Base-by-base conservation (phyloP, 1,284 basidiomycete genomes). In the Puccinia coronata region DNA sequence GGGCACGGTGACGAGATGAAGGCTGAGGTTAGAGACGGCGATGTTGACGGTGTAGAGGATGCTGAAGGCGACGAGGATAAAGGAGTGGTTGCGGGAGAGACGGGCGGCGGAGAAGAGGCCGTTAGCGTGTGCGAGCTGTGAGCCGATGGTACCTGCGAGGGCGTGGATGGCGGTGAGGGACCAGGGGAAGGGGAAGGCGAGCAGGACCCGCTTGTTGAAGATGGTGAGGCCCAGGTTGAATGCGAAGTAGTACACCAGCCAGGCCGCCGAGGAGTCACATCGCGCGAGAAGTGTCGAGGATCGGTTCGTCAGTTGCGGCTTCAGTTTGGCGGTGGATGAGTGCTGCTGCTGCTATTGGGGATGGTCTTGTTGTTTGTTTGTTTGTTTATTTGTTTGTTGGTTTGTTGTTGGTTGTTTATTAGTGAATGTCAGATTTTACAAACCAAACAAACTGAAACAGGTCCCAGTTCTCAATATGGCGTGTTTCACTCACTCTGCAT, bases 41-140 rank as follows among this genome's bases (percentile, higher is more conserved):
- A 98, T 96, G 85, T 98, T 97, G 85, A 95, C 88, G 8, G 95
- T 92, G 86, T 96, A 97, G 0, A 97, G 88, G 12, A 92, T 88
- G 82, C 93, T 95, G 87, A 96, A 98, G 0, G 91, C 90, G 23
- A 90, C 86, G 39, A 97, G 88, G 14, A 92, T 89, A 36, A 90
- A 82, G 81, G 89, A 90, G 84, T 95, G 91, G 49, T 87, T 87
- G 47, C 87, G 83, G 2, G 87, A 88, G 39, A 93, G 86, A 34
- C 88, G 87, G 23, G 91, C 90, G 1, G 92, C 91, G 1, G 84
- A 84, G 85, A 92, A 93, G 18, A 89, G 84, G 0, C 91, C 90
- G 41, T 88, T 87, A 51, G 90, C 88, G 39, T 91, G 87, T 2
- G 94, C 89, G 41, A 91, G 82, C 82, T 89, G 89, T n/a, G 92